Conservation (phyloP, 2,329 filamentous ascomycete genomes). For the Fusarium hainanense region DNA sequence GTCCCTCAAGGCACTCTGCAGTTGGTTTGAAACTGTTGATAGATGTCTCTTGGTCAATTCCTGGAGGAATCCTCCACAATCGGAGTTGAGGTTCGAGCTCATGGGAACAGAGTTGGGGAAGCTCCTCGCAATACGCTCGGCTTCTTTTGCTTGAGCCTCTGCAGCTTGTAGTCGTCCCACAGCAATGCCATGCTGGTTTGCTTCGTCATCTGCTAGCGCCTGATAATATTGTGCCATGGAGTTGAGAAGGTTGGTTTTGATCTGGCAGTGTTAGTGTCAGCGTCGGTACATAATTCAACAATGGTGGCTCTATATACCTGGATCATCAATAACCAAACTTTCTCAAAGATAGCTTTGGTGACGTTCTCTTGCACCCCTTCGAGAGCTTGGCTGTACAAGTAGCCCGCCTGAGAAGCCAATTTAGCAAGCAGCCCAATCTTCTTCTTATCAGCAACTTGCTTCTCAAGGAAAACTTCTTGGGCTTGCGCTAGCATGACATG, state of each 20-base stretch:
- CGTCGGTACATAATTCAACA: neutral
- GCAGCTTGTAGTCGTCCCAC: constrained; percentile 86
- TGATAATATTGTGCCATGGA: constrained; percentile 95
- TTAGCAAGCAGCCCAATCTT: constrained; percentile 93
- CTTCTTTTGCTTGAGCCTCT: constrained; percentile 81
- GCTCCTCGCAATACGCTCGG: constrained; percentile 77
- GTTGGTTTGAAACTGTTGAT: constrained; percentile 81
- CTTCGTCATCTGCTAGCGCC: constrained; percentile 89
- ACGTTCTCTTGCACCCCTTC: constrained; percentile 96
- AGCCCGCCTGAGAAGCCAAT: constrained; percentile 88
- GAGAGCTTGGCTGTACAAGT: constrained; percentile 85
- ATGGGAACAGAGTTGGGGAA: constrained; percentile 85
- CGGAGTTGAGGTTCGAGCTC: constrained; percentile 84
- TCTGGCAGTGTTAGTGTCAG: constrained; percentile 54
- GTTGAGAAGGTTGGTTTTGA: constrained; percentile 83
- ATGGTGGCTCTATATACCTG: constrained; percentile 64
- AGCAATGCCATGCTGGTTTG: constrained; percentile 85
- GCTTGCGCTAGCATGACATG: constrained; percentile 93
- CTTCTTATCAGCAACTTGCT: constrained; percentile 92
- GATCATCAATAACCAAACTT: constrained; percentile 86
- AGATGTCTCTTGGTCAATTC: constrained; percentile 88
- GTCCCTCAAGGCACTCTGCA: constrained; percentile 82
- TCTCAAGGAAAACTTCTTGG: constrained; percentile 97
- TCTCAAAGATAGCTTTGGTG: constrained; percentile 90
- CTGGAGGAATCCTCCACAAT: constrained; percentile 78